These are phyloP conservation scores for Gynostemma pentaphyllum DNA, from an alignment of 306 rosid genomes.

Conservation along the genomic window DNA sequence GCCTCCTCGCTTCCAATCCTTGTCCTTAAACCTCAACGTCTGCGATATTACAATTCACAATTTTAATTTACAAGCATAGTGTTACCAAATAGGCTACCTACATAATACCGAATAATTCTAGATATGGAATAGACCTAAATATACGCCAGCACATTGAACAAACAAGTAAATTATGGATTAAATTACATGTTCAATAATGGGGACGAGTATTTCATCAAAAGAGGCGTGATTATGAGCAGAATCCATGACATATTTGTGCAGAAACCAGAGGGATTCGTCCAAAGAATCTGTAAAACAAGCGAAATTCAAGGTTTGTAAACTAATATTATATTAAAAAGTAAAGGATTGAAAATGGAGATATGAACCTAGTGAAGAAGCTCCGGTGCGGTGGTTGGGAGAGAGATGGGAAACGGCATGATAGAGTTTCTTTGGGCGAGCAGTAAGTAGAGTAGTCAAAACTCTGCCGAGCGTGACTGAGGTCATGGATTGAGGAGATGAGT, in stretches of 20 bases:
- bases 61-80: background rate
- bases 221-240: constrained; percentile 29
- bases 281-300: constrained; percentile 24
- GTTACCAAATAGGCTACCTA: background rate
- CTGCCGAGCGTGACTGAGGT: constrained; percentile 59
- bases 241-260: constrained; percentile 54
- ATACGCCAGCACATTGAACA: too few relatives aligned
- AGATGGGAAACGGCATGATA: constrained; percentile 53
- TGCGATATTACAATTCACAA: background rate
- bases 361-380: constrained; percentile 20
- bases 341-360: background rate
- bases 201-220: constrained; percentile 45
- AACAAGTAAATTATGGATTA: background rate
- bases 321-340: background rate
- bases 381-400: constrained; percentile 18
- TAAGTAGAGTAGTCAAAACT: constrained; percentile 44
- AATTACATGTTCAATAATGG: constrained; percentile 58
- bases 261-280: constrained; percentile 61
- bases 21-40: constrained; percentile 33
- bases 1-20: constrained; percentile 48
- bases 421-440: constrained; percentile 57
- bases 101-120: too few relatives aligned
- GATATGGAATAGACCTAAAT: too few relatives aligned
- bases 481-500: constrained; percentile 30
- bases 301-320: background rate